phyloP scores from a whole-genome alignment of 2,329 filamentous ascomycete species.

The Dothistroma pini region DNA sequence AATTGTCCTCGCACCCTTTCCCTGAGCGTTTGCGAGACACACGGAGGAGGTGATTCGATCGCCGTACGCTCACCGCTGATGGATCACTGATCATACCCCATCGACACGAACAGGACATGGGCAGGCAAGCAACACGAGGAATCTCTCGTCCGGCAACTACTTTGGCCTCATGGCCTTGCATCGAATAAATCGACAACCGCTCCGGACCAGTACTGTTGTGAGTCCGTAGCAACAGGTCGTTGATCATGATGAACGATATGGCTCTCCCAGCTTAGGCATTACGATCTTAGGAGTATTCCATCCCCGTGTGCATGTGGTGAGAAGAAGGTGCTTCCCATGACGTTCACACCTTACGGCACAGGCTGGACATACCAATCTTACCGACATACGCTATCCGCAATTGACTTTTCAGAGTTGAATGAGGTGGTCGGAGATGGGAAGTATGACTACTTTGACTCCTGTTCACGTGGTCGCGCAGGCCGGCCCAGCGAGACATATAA shows the following conservation, averaged over 20 bases:
- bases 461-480: not conserved
- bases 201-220: too few species aligned
- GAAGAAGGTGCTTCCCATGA: not conserved
- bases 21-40: not conserved
- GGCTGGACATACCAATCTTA: conserved; percentile 6
- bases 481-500: conserved; percentile 2
- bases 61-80: too few species aligned
- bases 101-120: too few species aligned
- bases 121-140: too few species aligned
- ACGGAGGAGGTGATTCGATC: not conserved
- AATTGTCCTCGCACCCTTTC: not conserved
- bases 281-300: too few species aligned
- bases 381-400: not conserved
- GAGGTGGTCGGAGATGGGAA: not conserved
- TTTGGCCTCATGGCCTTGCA: too few species aligned
- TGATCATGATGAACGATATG: not conserved
- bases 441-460: not conserved
- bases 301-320: not conserved
- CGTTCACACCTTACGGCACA: not conserved
- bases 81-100: too few species aligned
- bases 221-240: too few species aligned
- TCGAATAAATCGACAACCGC: too few species aligned
- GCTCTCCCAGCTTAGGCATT: too few species aligned
- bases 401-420: conserved; percentile 4
- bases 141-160: too few species aligned